Conservation (phyloP, 257 asterid genomes). For the Solanum ossicruentum region DNA sequence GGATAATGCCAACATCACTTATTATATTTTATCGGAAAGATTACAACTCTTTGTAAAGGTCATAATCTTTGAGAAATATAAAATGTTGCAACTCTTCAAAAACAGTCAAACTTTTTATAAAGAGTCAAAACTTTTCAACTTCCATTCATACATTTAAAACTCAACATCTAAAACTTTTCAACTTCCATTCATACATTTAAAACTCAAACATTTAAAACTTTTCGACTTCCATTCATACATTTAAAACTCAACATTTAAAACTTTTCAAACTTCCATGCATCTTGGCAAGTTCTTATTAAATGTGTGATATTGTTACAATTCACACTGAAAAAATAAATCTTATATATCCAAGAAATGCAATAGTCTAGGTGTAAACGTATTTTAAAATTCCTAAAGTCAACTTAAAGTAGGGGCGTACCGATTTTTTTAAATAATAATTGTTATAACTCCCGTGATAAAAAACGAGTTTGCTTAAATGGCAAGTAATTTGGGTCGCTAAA, state of each 20-base stretch:
- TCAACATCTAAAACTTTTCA: not conserved
- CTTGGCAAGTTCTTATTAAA: not conserved
- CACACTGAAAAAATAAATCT: not conserved
- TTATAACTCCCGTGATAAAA: not conserved
- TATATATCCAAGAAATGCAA: not conserved
- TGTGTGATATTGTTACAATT: not conserved
- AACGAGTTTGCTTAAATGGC: not conserved
- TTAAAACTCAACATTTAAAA: too few relatives aligned
- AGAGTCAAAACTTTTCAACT: too few relatives aligned
- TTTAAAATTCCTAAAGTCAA: not conserved
- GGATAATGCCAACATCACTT: too few relatives aligned
- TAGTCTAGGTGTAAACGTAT: not conserved
- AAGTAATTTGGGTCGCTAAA: not conserved
- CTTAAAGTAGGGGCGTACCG: not conserved
- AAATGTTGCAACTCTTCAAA: too few relatives aligned
- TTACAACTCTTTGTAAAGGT: too few relatives aligned
- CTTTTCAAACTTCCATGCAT: not conserved
- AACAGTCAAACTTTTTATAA: too few relatives aligned
- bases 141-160: too few relatives aligned
- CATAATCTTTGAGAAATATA: too few relatives aligned
- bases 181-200: too few relatives aligned
- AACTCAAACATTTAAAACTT: too few relatives aligned
- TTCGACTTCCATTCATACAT: too few relatives aligned
- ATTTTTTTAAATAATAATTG: not conserved
- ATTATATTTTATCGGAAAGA: fast-evolving